Percentiles rank a stretch among this genome's conserved stretches.
Conservation (phyloP, 192 early-diverging fungal species). For the Obelidium mucronatum region DNA sequence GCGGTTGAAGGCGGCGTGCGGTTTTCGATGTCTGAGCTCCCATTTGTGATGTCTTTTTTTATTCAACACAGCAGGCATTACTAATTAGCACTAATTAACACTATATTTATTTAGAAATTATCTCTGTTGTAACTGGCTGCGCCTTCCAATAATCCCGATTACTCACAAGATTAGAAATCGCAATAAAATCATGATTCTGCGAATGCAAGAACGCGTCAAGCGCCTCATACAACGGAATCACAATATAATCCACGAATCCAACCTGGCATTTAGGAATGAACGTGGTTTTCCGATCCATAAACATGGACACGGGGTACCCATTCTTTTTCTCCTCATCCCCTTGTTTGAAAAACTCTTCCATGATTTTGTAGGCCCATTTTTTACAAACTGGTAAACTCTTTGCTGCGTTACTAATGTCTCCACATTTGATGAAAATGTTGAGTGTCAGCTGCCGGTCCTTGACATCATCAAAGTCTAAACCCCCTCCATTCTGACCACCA, state of each 20-base stretch:
- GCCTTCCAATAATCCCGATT: constrained; percentile 45
- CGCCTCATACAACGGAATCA: constrained; percentile 62
- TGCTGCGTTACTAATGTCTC: constrained; percentile 64
- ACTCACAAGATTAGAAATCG: constrained; percentile 25
- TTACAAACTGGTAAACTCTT: constrained; percentile 51
- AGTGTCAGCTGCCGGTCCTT: constrained; percentile 56
- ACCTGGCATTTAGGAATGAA: constrained; percentile 64
- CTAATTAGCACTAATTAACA: too few species aligned
- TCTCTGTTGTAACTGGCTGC: too few species aligned
- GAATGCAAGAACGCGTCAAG: constrained; percentile 58
- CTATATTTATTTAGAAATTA: too few species aligned
- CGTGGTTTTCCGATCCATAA: constrained; percentile 56
- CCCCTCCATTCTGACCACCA: neutral
- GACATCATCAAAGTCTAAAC: constrained; percentile 46
- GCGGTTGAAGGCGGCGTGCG: neutral
- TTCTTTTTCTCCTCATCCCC: constrained; percentile 57
- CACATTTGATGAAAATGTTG: constrained; percentile 68
- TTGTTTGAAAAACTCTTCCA: constrained; percentile 67
- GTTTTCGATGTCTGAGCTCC: constrained; percentile 3
- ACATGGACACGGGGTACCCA: constrained; percentile 46
- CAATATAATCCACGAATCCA: constrained; percentile 70
- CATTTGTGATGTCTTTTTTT: too few species aligned
- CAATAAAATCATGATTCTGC: constrained; percentile 31
- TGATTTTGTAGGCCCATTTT: constrained; percentile 63
- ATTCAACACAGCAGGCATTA: too few species aligned